phyloP scores from a whole-genome alignment of 306 rosid genomes.

The Albizia julibrissin region DNA sequence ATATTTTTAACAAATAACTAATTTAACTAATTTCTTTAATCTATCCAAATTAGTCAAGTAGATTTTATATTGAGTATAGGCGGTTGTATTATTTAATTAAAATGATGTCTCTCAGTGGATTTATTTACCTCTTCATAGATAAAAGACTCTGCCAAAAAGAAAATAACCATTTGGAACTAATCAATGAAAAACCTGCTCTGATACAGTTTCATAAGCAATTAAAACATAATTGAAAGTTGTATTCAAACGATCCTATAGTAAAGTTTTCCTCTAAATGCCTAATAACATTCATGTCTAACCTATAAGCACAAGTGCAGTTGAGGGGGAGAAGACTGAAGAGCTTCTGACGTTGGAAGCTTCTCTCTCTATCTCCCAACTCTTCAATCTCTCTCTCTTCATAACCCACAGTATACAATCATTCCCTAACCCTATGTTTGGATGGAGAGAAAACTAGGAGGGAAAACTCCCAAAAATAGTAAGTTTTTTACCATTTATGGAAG shows the following conservation, averaged over 20 bases:
- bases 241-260: neutral
- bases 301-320: neutral
- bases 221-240: neutral
- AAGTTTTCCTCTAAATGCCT: neutral
- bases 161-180: neutral
- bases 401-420: neutral
- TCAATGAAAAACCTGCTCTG: neutral
- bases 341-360: neutral
- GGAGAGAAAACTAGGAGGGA: too few relatives aligned
- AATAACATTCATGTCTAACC: neutral
- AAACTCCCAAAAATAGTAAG: too few relatives aligned
- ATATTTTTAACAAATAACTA: too few relatives aligned
- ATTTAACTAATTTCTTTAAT: too few relatives aligned
- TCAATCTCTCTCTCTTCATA: neutral
- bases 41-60: too few relatives aligned
- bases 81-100: too few relatives aligned
- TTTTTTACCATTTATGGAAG: too few relatives aligned
- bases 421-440: neutral
- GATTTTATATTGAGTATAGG: too few relatives aligned
- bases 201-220: neutral
- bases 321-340: neutral
- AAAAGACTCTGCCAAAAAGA: neutral
- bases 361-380: neutral
- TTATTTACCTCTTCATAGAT: neutral
- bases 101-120: neutral